These are phyloP conservation scores for Thelonectria olida DNA, from an alignment of 2,329 filamentous ascomycete genomes.

Conservation along the genomic window DNA sequence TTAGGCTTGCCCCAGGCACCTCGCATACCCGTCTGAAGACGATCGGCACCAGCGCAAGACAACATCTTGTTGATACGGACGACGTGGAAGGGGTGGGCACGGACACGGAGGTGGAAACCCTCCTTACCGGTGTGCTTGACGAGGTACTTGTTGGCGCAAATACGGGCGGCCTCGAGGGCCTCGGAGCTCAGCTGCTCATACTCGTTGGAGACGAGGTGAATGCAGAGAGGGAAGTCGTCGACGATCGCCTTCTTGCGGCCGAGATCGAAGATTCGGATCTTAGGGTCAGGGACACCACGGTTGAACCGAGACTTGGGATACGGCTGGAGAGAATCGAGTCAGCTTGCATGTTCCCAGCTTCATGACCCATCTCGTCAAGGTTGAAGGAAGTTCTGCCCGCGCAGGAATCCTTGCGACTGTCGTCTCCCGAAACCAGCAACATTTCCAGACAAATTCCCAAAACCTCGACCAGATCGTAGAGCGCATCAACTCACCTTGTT, in stretches of 20 bases:
- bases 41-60: constrained; percentile 99
- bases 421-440: constrained; percentile 16
- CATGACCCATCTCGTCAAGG: constrained; percentile 12
- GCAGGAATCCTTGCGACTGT: constrained; percentile 16
- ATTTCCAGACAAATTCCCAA: constrained; percentile 21
- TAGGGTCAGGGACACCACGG: constrained; percentile 91
- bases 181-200: constrained; percentile 99
- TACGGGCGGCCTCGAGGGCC: constrained; percentile 99
- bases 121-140: constrained; percentile 79
- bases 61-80: constrained; percentile 99
- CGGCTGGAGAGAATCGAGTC: constrained; percentile 65
- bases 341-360: constrained; percentile 23
- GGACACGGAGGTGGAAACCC: constrained; percentile 77
- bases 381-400: neutral
- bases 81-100: constrained; percentile 99
- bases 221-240: constrained; percentile 99
- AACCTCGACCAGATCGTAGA: constrained; percentile 21
- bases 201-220: constrained; percentile 99
- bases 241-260: constrained; percentile 98
- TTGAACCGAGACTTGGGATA: constrained; percentile 99
- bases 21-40: constrained; percentile 99
- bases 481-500: constrained; percentile 83
- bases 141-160: constrained; percentile 99
- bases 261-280: constrained; percentile 98
- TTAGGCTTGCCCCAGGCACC: constrained; percentile 99